Conservation (phyloP, 306 rosid species). For the Alnus glutinosa region DNA sequence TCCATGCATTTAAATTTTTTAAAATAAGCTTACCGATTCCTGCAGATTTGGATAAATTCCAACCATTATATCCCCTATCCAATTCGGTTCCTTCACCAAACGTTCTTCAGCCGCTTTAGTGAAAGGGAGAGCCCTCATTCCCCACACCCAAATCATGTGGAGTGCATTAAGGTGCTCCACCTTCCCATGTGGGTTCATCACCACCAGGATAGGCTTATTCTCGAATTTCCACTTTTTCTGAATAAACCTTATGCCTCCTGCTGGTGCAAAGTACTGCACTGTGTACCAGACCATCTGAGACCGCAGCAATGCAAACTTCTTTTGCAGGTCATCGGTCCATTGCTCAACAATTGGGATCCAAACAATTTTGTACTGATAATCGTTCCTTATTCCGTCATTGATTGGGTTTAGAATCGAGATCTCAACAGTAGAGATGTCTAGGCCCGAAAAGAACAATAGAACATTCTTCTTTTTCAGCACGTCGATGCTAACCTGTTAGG, state of each 20-base stretch:
- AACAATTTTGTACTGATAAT: constrained; percentile 33
- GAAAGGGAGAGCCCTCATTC: constrained; percentile 48
- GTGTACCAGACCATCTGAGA: constrained; percentile 50
- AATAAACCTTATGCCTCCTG: constrained; percentile 42
- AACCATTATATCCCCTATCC: constrained; percentile 1
- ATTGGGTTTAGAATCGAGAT: constrained; percentile 26
- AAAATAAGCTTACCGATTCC: constrained; percentile 40
- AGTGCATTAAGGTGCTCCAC: constrained; percentile 45
- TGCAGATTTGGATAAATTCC: constrained; percentile 8
- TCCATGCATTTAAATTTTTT: not conserved
- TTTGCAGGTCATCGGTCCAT: constrained; percentile 35
- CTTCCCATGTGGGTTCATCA: constrained; percentile 41
- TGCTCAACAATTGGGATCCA: constrained; percentile 64
- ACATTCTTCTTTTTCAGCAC: constrained; percentile 39
- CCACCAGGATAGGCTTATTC: constrained; percentile 40
- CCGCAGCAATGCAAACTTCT: constrained; percentile 35
- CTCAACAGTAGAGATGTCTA: constrained; percentile 40
- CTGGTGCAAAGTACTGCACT: constrained; percentile 18
- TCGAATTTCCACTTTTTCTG: constrained; percentile 47
- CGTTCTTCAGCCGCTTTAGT: not conserved
- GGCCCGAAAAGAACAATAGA: constrained; percentile 40
- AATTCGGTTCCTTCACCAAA: not conserved
- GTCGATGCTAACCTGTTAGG: constrained; percentile 31
- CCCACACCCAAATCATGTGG: constrained; percentile 54
- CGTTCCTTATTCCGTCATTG: constrained; percentile 29